A percentile compares a stretch with the other conserved stretches of the same genome.
phyloP scores from a whole-genome alignment of 345 rosid genomes.

The Erodium maritimum region DNA sequence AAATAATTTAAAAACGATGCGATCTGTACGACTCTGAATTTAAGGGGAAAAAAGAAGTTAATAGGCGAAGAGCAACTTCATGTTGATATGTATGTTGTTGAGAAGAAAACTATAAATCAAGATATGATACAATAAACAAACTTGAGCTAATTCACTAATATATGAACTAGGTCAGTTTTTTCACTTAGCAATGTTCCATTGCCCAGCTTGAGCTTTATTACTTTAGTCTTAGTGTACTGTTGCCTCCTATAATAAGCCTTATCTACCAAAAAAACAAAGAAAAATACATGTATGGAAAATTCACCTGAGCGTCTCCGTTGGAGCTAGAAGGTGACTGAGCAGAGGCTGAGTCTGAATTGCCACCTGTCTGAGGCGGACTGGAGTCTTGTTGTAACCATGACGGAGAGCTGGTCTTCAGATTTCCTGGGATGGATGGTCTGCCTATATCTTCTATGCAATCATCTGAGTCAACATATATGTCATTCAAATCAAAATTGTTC shows the following conservation, averaged over 20 bases:
- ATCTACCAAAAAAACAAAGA: neutral
- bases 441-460: slow-evolving; percentile 68
- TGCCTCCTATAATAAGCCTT: neutral
- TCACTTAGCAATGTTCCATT: no score
- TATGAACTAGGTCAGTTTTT: no score
- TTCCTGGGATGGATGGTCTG: slow-evolving; percentile 55
- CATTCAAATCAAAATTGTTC: slow-evolving; percentile 91
- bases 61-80: neutral
- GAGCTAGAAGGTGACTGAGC: slow-evolving; percentile 95
- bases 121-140: neutral
- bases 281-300: neutral
- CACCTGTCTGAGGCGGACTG: slow-evolving; percentile 91
- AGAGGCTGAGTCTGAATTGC: slow-evolving; percentile 95
- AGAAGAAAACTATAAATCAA: neutral
- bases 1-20: slow-evolving; percentile 85
- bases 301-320: slow-evolving; percentile 84
- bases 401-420: slow-evolving; percentile 48
- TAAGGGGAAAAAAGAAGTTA: slow-evolving; percentile 8
- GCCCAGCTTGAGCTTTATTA: neutral
- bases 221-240: neutral
- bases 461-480: slow-evolving; percentile 67
- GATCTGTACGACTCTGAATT: slow-evolving; percentile 84
- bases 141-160: neutral
- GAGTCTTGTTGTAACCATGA: slow-evolving; percentile 73
- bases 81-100: neutral